These are phyloP conservation scores for Fragaria iinumae DNA, from an alignment of 306 rosid species.

Conservation along the genomic window DNA sequence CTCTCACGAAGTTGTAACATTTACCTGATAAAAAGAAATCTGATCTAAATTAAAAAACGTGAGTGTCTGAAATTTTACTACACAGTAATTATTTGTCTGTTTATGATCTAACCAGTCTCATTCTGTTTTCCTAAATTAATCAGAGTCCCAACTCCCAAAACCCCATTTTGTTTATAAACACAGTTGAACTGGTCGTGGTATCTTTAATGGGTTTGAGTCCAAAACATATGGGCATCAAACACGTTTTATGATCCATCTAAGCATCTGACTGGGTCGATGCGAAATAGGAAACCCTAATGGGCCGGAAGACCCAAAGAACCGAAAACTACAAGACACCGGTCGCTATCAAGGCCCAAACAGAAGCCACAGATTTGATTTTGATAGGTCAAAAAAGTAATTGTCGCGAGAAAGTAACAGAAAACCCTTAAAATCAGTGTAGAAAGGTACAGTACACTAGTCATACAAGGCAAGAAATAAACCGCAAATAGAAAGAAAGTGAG, in stretches of 20 bases:
- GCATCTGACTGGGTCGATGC: background rate
- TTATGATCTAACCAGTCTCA: background rate
- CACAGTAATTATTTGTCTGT: background rate
- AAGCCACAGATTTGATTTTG: background rate
- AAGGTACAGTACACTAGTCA: background rate
- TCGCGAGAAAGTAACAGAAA: background rate
- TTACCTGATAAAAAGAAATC: too few species aligned
- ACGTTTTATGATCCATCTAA: too few species aligned
- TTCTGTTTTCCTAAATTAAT: too few species aligned
- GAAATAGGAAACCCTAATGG: background rate
- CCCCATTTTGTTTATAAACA: too few species aligned
- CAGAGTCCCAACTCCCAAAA: too few species aligned
- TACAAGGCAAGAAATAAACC: background rate
- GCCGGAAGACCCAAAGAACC: background rate
- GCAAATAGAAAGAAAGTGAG: too few species aligned
- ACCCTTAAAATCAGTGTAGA: background rate
- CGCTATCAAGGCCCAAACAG: background rate
- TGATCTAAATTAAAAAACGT: too few species aligned
- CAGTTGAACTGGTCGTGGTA: too few species aligned
- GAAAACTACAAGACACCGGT: background rate
- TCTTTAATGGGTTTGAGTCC: too few species aligned
- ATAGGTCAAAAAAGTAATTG: background rate
- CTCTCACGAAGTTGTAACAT: too few species aligned
- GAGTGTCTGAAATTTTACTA: too few species aligned
- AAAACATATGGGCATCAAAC: too few species aligned